Conservation (phyloP, 768 basidiomycete species). For the Imleria badia region DNA sequence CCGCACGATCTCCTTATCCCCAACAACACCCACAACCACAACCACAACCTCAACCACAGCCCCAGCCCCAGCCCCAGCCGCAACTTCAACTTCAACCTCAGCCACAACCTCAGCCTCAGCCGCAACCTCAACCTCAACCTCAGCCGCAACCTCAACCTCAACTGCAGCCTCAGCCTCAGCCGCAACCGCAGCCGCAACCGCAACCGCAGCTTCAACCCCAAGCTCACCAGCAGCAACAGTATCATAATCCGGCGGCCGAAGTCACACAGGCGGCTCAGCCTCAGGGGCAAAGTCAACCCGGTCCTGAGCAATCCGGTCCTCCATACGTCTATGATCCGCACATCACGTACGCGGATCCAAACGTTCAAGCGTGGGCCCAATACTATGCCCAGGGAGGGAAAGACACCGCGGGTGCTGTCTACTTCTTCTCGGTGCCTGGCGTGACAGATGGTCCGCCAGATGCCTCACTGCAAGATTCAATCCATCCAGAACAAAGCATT, state of each 20-base stretch:
- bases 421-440: constrained; percentile 78
- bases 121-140: constrained; percentile 32
- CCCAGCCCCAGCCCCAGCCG: constrained; percentile 27
- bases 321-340: constrained; percentile 63
- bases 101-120: not conserved
- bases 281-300: constrained; percentile 16
- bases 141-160: constrained; percentile 38
- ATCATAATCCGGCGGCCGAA: constrained; percentile 11
- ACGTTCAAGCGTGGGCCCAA: constrained; percentile 83
- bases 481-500: constrained; percentile 7
- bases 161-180: too few relatives aligned
- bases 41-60: constrained; percentile 40
- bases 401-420: constrained; percentile 73
- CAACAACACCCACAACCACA: constrained; percentile 34
- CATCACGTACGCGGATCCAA: constrained; percentile 70
- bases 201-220: constrained; percentile 31
- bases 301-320: constrained; percentile 36
- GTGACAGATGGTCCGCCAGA: constrained; percentile 47
- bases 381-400: constrained; percentile 82
- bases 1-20: constrained; percentile 32
- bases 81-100: constrained; percentile 29
- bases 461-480: constrained; percentile 2
- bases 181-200: too few relatives aligned
- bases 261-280: constrained; percentile 6
- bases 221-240: constrained; percentile 28